These are phyloP conservation scores for Fusarium sp. DNA, from an alignment of 2,329 filamentous ascomycete species.

Conservation along the genomic window DNA sequence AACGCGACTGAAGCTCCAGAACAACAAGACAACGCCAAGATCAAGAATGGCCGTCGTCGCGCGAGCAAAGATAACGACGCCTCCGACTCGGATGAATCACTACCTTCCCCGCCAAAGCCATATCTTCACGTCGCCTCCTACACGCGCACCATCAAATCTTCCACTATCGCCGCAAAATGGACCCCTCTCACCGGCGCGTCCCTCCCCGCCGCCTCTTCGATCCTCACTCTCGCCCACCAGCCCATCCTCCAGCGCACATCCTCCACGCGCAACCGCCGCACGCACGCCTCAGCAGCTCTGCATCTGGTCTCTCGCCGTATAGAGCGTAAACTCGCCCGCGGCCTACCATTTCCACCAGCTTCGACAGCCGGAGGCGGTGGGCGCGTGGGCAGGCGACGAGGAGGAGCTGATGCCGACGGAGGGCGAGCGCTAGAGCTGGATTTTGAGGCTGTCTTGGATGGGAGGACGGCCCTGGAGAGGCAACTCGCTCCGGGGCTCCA, in stretches of 20 bases:
- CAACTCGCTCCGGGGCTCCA: constrained; percentile 76
- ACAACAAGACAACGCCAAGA: constrained; percentile 12
- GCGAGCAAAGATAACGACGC: constrained; percentile 38
- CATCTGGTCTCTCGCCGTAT: constrained; percentile 70
- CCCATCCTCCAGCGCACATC: constrained; percentile 74
- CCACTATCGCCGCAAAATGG: constrained; percentile 80
- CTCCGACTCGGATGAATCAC: constrained; percentile 36
- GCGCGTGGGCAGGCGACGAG: constrained; percentile 25
- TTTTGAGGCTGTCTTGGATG: constrained; percentile 75
- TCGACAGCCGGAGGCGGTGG: constrained; percentile 46
- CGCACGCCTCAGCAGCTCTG: constrained; percentile 71
- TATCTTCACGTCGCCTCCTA: constrained; percentile 69
- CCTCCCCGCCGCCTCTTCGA: constrained; percentile 67
- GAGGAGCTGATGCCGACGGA: constrained; percentile 51
- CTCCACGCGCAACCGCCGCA: constrained; percentile 63
- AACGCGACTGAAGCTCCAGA: constrained; percentile 10
- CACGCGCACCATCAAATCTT: constrained; percentile 70
- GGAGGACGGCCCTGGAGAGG: constrained; percentile 69
- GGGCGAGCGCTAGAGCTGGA: constrained; percentile 74
- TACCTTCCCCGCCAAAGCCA: constrained; percentile 51
- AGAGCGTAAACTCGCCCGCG: constrained; percentile 70
- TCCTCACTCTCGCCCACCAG: constrained; percentile 73
- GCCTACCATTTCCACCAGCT: constrained; percentile 77
- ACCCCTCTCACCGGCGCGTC: constrained; percentile 69
- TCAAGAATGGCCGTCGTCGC: constrained; percentile 33